Conservation (phyloP, 1,139 yeast genomes). For the Lodderomyces metapsilosis region DNA sequence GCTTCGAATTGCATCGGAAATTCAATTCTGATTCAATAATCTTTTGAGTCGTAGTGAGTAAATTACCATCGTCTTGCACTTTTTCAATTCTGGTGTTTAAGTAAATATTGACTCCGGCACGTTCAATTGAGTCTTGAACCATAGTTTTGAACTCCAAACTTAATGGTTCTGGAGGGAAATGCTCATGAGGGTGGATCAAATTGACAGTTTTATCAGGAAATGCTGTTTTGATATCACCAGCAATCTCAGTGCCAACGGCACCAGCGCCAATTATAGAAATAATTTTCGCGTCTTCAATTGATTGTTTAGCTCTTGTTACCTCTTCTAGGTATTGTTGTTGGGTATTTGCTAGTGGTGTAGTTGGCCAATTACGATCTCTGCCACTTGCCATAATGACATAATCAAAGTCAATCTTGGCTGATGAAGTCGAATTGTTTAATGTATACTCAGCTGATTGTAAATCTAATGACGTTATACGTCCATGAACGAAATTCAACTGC, state of each 20-base stretch:
- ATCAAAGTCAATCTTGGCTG: constrained; percentile 37
- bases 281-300: constrained; percentile 21
- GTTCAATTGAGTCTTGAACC: constrained; percentile 25
- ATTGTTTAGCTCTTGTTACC: constrained; percentile 29
- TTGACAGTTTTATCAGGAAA: constrained; percentile 36
- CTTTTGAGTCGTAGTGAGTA: constrained; percentile 28
- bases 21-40: constrained; percentile 32
- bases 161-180: constrained; percentile 43
- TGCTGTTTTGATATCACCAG: constrained; percentile 42
- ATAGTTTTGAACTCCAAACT: constrained; percentile 29
- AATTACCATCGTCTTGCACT: constrained; percentile 22
- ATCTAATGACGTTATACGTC: constrained; percentile 32
- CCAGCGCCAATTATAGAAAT: constrained; percentile 49
- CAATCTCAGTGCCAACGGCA: constrained; percentile 50
- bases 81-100: constrained; percentile 26
- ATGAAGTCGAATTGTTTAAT: not conserved
- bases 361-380: constrained; percentile 53
- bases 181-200: constrained; percentile 40
- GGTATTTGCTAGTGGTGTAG: constrained; percentile 43
- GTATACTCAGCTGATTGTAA: constrained; percentile 11
- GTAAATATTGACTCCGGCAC: constrained; percentile 20
- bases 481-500: constrained; percentile 38
- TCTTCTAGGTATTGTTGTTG: constrained; percentile 28
- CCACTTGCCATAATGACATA: constrained; percentile 52
- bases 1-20: constrained; percentile 46